Evolutionary conservation across 1,139 yeast species (phyloP).

Genomic region (Arxiozyma bovina): DNA sequence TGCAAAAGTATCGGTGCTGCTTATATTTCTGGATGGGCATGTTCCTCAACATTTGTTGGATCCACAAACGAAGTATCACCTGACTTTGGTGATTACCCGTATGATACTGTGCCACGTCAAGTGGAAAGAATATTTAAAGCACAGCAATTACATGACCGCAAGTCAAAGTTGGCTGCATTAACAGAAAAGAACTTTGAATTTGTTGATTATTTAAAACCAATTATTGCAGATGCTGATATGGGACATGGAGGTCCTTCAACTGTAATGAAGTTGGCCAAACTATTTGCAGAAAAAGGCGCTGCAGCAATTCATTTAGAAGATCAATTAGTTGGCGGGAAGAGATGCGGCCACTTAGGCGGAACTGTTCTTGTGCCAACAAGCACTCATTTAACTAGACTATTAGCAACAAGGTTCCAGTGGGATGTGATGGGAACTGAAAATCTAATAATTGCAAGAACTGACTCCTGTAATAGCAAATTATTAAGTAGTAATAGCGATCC

Average conservation of each 20-base stretch:
- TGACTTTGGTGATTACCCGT: slow-evolving; percentile 57
- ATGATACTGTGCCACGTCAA: slow-evolving; percentile 58
- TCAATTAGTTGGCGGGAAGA: slow-evolving; percentile 57
- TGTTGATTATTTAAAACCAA: slow-evolving; percentile 49
- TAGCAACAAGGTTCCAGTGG: slow-evolving; percentile 57
- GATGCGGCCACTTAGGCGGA: slow-evolving; percentile 58
- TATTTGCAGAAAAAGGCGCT: slow-evolving; percentile 58
- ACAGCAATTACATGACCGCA: slow-evolving; percentile 49
- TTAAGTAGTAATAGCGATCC: slow-evolving; percentile 49
- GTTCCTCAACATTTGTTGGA: slow-evolving; percentile 42
- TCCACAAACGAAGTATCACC: slow-evolving; percentile 54
- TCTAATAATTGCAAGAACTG: slow-evolving; percentile 52
- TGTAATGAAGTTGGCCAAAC: slow-evolving; percentile 53
- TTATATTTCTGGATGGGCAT: slow-evolving; percentile 58
- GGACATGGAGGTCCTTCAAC: slow-evolving; percentile 63
- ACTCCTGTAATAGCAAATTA: slow-evolving; percentile 49
- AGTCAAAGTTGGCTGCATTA: slow-evolving; percentile 39
- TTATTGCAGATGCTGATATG: slow-evolving; percentile 60
- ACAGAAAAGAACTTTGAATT: slow-evolving; percentile 24
- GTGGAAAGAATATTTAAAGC: slow-evolving; percentile 53
- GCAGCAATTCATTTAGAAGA: slow-evolving; percentile 59
- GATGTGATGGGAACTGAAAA: slow-evolving; percentile 56
- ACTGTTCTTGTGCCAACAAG: slow-evolving; percentile 55
- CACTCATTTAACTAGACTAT: slow-evolving; percentile 46
- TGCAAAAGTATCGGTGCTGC: slow-evolving; percentile 44